phyloP scores from a whole-genome alignment of 352 stramenopile genomes.

The Peronospora destructor region DNA sequence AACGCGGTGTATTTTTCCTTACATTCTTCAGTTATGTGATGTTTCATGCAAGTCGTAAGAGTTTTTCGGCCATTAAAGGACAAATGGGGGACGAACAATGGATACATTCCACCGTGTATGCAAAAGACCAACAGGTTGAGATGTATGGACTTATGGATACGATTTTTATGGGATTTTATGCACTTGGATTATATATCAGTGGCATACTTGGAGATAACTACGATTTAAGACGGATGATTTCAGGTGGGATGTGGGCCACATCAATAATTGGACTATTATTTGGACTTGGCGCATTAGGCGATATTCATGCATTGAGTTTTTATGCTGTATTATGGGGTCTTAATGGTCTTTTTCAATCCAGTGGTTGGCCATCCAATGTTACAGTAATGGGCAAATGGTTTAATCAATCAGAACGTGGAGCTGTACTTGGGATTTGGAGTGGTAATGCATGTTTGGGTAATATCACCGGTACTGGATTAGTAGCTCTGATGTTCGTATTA shows the following conservation, averaged over 20 bases:
- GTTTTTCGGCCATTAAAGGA: constrained; percentile 78
- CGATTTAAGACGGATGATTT: constrained; percentile 62
- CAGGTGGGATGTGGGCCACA: constrained; percentile 63
- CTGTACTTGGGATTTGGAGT: constrained; percentile 92
- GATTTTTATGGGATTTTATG: constrained; percentile 78
- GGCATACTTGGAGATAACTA: constrained; percentile 64
- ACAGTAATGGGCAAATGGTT: constrained; percentile 92
- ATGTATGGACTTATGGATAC: constrained; percentile 81
- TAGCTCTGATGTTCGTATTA: constrained; percentile 68
- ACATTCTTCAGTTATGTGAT: constrained; percentile 80
- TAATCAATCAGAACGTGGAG: constrained; percentile 57
- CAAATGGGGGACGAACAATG: constrained; percentile 74
- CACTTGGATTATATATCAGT: constrained; percentile 63
- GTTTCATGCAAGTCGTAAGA: constrained; percentile 73
- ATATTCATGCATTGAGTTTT: constrained; percentile 63
- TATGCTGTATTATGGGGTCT: constrained; percentile 66
- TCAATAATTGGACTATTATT: constrained; percentile 51
- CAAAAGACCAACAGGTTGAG: constrained; percentile 52
- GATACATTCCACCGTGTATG: constrained; percentile 61
- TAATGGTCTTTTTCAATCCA: constrained; percentile 80
- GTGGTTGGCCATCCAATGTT: constrained; percentile 67
- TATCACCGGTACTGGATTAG: constrained; percentile 88
- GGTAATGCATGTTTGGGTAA: constrained; percentile 95
- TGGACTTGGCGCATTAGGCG: constrained; percentile 45
- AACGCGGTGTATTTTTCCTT: constrained; percentile 55